These are phyloP conservation scores for Terfezia claveryi DNA, from an alignment of 495 filamentous ascomycete species.

Conservation along the genomic window DNA sequence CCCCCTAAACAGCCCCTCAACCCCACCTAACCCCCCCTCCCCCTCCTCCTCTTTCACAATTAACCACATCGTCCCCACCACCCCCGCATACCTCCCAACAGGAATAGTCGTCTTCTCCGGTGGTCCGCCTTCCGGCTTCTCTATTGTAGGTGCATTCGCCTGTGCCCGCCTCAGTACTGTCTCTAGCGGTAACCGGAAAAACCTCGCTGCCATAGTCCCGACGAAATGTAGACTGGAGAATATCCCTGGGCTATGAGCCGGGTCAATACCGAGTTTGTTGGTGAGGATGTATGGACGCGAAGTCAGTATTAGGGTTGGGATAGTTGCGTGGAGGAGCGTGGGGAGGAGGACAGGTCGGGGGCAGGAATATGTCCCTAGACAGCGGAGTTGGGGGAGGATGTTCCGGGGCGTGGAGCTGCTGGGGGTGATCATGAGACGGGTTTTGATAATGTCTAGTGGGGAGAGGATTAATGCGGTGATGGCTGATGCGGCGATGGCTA, in stretches of 20 bases:
- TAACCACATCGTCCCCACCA: conserved; percentile 68
- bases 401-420: conserved; percentile 48
- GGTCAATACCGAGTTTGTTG: conserved; percentile 55
- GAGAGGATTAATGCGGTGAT: conserved; percentile 57
- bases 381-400: conserved; percentile 47
- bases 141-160: conserved; percentile 24
- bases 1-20: conserved; percentile 69
- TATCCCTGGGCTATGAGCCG: conserved; percentile 51
- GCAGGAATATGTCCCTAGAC: conserved; percentile 55
- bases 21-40: conserved; percentile 28
- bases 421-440: conserved; percentile 61
- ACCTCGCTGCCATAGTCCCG: conserved; percentile 53
- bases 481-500: conserved; percentile 65
- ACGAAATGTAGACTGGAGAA: conserved; percentile 63
- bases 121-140: conserved; percentile 22
- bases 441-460: conserved; percentile 76
- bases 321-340: conserved; percentile 64
- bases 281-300: conserved; percentile 65
- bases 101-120: conserved; percentile 46
- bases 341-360: conserved; percentile 48
- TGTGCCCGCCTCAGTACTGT: conserved; percentile 79
- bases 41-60: conserved; percentile 54
- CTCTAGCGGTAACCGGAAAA: conserved; percentile 69
- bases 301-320: conserved; percentile 58
- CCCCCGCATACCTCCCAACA: conserved; percentile 51